Conservation (phyloP, 164 flowering plant genomes). For the Paratinospora sagittata region DNA sequence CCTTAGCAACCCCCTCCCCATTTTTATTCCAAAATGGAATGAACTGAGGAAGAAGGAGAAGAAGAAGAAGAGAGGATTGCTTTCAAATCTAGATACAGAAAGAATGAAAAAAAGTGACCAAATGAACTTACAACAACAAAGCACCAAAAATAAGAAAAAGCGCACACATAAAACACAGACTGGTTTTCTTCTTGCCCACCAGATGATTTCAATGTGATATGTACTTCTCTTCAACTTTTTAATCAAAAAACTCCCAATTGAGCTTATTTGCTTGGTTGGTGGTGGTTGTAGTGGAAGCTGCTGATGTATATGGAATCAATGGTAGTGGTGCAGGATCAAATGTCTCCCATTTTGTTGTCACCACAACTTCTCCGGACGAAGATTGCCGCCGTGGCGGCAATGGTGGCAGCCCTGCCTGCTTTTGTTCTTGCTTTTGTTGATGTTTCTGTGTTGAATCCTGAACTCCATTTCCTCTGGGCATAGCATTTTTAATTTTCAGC, state of each 20-base stretch:
- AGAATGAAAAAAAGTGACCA: constrained; percentile 20
- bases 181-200: not conserved
- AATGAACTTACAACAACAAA: constrained; percentile 12
- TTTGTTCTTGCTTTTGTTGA: constrained; percentile 20
- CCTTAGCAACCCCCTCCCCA: constrained; percentile 19
- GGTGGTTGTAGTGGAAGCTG: constrained; percentile 16
- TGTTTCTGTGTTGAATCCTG: constrained; percentile 18
- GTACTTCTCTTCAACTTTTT: constrained; percentile 1
- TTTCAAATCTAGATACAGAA: constrained; percentile 26
- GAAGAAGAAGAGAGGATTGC: constrained; percentile 11
- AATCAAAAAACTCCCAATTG: constrained; percentile 36
- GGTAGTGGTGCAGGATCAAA: constrained; percentile 23
- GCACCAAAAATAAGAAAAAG: constrained; percentile 6
- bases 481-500: constrained; percentile 53
- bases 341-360: constrained; percentile 84
- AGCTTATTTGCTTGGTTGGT: constrained; percentile 16
- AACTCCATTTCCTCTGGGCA: constrained; percentile 24
- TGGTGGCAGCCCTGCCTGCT: not conserved
- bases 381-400: constrained; percentile 12
- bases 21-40: constrained; percentile 20
- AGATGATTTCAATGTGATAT: constrained; percentile 7
- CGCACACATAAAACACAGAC: constrained; percentile 11
- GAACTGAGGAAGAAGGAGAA: not conserved
- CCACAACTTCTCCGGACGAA: constrained; percentile 38
- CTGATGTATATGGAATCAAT: constrained; percentile 2